Percentiles rank a stretch among this genome's conserved stretches.
Conservation (phyloP, 495 filamentous ascomycete species). For the Astrothelium subdiscretum region DNA sequence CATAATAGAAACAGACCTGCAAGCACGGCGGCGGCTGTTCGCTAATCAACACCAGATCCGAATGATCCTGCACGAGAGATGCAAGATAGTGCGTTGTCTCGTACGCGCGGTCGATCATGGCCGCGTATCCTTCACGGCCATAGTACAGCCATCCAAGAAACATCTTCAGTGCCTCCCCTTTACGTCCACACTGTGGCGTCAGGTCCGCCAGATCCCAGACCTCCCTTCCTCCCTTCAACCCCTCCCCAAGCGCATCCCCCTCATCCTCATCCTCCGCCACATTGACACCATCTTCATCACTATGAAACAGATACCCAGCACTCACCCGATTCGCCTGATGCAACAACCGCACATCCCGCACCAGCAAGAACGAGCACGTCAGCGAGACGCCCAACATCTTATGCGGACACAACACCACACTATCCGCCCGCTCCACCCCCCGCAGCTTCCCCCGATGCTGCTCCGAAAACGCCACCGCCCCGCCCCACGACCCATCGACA, state of each 20-base stretch:
- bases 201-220: slow-evolving; percentile 88
- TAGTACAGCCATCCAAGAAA: slow-evolving; percentile 84
- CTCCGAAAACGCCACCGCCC: slow-evolving; percentile 65
- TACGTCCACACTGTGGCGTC: slow-evolving; percentile 82
- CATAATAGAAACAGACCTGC: slow-evolving; percentile 92
- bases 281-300: slow-evolving; percentile 4
- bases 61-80: slow-evolving; percentile 36
- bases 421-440: slow-evolving; percentile 64
- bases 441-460: slow-evolving; percentile 46
- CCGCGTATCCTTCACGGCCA: slow-evolving; percentile 43
- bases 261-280: slow-evolving; percentile 1
- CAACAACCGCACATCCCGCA: slow-evolving; percentile 60
- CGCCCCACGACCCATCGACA: slow-evolving; percentile 85
- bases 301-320: slow-evolving; percentile 51
- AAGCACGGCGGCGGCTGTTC: slow-evolving; percentile 74
- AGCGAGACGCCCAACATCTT: slow-evolving; percentile 91
- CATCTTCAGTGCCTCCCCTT: slow-evolving; percentile 77
- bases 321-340: slow-evolving; percentile 74
- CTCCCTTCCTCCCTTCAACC: slow-evolving; percentile 29
- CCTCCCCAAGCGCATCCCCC: slow-evolving; percentile 21
- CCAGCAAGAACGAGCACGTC: slow-evolving; percentile 84
- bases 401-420: slow-evolving; percentile 80
- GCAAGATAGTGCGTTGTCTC: slow-evolving; percentile 55
- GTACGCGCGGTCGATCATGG: slow-evolving; percentile 58
- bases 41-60: slow-evolving; percentile 59